Evolutionary conservation across 108 stramenopile genomes (phyloP).

Genomic region (Epithemia pelagica): DNA sequence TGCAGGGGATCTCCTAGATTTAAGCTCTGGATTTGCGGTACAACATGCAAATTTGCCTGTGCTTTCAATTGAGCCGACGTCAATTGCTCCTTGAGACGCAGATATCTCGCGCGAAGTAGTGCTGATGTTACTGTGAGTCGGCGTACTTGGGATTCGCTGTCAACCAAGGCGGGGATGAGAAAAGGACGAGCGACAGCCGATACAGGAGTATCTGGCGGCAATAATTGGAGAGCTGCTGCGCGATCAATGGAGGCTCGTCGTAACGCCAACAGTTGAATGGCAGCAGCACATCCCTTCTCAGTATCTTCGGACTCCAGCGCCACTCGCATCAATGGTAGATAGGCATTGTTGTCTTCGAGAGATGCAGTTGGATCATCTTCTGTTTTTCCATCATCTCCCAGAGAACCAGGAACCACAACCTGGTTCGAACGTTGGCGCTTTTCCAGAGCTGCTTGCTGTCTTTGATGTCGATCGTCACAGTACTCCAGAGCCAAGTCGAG

Average conservation of each 20-base stretch:
- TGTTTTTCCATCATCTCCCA: neutral
- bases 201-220: constrained; percentile 77
- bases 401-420: neutral
- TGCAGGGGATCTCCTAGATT: constrained; percentile 72
- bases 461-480: constrained; percentile 72
- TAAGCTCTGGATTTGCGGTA: constrained; percentile 55
- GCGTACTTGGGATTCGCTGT: constrained; percentile 76
- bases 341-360: constrained; percentile 40
- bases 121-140: constrained; percentile 71
- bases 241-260: constrained; percentile 72
- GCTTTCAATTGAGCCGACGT: constrained; percentile 77
- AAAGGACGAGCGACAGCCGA: constrained; percentile 71
- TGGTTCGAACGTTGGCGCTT: constrained; percentile 22
- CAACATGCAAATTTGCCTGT: constrained; percentile 59
- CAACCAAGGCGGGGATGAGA: constrained; percentile 78
- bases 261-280: constrained; percentile 76
- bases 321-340: constrained; percentile 78
- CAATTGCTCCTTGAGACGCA: constrained; percentile 62
- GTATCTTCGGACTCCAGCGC: constrained; percentile 65
- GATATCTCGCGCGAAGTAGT: constrained; percentile 62
- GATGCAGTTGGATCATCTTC: neutral
- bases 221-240: constrained; percentile 64
- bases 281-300: constrained; percentile 56
- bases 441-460: constrained; percentile 41
- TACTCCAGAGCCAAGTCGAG: constrained; percentile 82